Base-by-base conservation (phyloP, 495 filamentous ascomycete species). In the Penicillium robsamsonii region DNA sequence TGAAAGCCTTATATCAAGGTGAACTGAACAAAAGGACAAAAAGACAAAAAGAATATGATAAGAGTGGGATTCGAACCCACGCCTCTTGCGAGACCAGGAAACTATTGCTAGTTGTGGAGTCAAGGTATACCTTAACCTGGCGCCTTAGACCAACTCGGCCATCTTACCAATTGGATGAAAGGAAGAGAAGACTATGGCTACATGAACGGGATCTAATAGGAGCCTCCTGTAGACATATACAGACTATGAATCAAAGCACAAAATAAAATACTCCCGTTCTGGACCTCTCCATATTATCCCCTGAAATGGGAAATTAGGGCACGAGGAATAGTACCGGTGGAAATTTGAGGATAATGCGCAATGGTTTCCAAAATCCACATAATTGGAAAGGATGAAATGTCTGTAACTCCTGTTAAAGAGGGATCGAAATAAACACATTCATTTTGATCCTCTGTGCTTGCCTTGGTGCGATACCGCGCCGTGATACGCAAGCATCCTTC, bases 11-110 rank as follows among this genome's bases (percentile, higher is more conserved):
- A 22, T 22, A 22, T 22, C 22, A 2, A 27, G 25, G 4, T 27
- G 25, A 27, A 4, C 0, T 27, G 25, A 27, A 7, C 0, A 5
- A 27, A 27, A 27, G 0, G 25, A 4, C n/a, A n/a, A 13, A 56
- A 60, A 63, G 57, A 52, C 11, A 52, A 69, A 64, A 64, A 57
- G 50, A 12, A 49, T 13, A 60, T 75, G 72, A 73, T 66, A 73
- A 74, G 70, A 73, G 72, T 73, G 72, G 66, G 72, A 74, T 74
- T 75, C 67, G 72, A 75, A 75, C 71, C 65, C 71, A 72, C 70
- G 71, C 70, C 70, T 31, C 50, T 44, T 46, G 22, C 42, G 51
- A 54, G 51, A 54, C 43, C 51, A 54, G 51, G 51, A 54, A 54
- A 54, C 51, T 54, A 43, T 17, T 33, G 20, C 31, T 35, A 54